Percentiles rank a stretch among this genome's conserved stretches.
These are phyloP conservation scores for Cucumis cinereus DNA, from an alignment of 306 rosid species.

Conservation along the genomic window DNA sequence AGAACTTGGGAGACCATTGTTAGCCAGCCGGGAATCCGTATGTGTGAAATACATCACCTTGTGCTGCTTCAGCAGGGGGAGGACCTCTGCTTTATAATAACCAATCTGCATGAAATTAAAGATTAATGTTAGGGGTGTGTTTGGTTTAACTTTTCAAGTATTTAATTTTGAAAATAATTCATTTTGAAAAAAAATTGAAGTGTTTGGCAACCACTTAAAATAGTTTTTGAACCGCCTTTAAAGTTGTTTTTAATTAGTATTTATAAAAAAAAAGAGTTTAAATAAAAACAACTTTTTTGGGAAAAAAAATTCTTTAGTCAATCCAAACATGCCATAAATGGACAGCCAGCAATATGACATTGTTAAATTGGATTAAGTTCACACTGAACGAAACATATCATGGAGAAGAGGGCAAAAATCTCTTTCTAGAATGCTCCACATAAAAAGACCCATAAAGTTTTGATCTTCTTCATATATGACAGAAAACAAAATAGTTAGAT, in stretches of 20 bases:
- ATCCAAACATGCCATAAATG: background rate
- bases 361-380: background rate
- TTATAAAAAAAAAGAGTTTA: too few relatives aligned
- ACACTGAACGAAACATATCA: background rate
- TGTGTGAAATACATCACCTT: slow-evolving; percentile 82
- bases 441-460: background rate
- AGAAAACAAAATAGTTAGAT: background rate
- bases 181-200: too few relatives aligned
- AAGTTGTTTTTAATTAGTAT: too few relatives aligned
- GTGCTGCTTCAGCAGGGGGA: slow-evolving; percentile 77
- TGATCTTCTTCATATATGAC: background rate
- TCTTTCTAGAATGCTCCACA: background rate
- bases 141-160: too few relatives aligned
- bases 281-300: too few relatives aligned
- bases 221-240: too few relatives aligned
- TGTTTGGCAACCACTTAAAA: too few relatives aligned
- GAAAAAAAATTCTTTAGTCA: too few relatives aligned
- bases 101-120: slow-evolving; percentile 41
- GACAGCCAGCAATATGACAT: background rate
- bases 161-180: too few relatives aligned
- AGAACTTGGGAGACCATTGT: slow-evolving; percentile 51
- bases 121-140: background rate
- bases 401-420: background rate
- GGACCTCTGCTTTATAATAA: slow-evolving; percentile 69
- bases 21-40: slow-evolving; percentile 81